Base-by-base conservation (phyloP, 768 basidiomycete species). In the Serendipita sp. region DNA sequence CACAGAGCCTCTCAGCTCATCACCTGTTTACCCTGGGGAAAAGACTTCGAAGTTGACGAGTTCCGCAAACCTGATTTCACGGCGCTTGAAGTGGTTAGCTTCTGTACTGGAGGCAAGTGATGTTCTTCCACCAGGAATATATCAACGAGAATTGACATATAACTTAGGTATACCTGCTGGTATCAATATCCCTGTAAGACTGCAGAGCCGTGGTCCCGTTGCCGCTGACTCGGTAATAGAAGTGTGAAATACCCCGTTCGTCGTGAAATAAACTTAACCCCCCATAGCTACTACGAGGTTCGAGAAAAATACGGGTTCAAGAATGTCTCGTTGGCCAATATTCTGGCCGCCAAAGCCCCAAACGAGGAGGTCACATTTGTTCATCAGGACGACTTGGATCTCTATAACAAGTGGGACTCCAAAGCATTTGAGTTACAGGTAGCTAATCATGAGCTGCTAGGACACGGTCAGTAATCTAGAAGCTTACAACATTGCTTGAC, bases 391-490 rank as follows among this genome's bases (percentile, higher is more conserved):
- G 91, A 93, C 70, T 78, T 82, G 28, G 80, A 78, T 5, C 75
- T 89, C 13, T 91, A 88, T 75, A 84, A 86, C 69, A 76, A 79
- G 41, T 92, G 88, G 89, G 86, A 91, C 66, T 81, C 78, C 41
- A 79, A 81, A 16, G 83, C 89, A 0, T 92, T 92, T 69, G 90
- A 92, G 68, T 76, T 94, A 0, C 91, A 92, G 69, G 91, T 94
- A 18, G 91, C 91, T 10, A 91, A 89, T 71, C 91, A 93, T 72
- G 91, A 93, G 69, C 76, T 93, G 0, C 81, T 92, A 13, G 91
- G 91, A 0, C 89, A 93, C 68, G 90, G 89, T 10, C 36, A 23
- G 35, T 48, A 7, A 11, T 41, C 23, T 38, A 13, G 2, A 34
- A 32, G 1, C 35, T 47, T 41, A 7, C 7, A 41, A 7, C 41